Evolutionary conservation across 164 flowering plant species (phyloP), one percentile per base, ranked within the genome.

Genomic region (Vitis riparia): DNA sequence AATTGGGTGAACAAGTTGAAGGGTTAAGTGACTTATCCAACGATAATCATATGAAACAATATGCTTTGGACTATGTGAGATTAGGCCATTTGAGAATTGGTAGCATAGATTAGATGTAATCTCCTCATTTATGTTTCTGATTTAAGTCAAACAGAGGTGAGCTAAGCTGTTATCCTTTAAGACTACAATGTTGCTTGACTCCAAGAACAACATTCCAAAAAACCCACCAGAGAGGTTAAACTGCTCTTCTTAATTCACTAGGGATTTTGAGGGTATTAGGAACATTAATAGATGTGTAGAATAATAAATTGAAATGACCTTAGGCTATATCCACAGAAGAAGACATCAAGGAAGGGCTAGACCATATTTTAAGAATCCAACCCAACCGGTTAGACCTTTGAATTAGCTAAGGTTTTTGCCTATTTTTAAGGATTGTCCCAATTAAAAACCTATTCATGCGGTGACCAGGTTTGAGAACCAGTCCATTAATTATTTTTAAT

Each of bases 181-280:
- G 63, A 66, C 17, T 37, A 37, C 51, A 9, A 63, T 30, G 49
- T 12, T 51, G 59, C 58, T 71, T 37, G 16, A 70, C 29, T 72
- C 70, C 69, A 65, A 72, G 32, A 52, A 47, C 65, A 59, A 53
- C 50, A 52, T 53, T 66, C 75, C 69, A 60, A 61, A 66, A 10
- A 59, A 50, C 60, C 58, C 65, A 49, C 57, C 57, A 50, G 15
- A 62, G 59, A 71, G 37, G 65, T 60, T 60, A 55, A 66, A 72
- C 70, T 72, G 70, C 75, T 67, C 66, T 19, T 65, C 57, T 37
- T 37, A 37, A 37, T 37, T 37, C 44, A 37, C 7, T 37, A 37
- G 44, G 44, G 44, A 37, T 3, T 37, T 37, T 37, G 44, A 37
- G 44, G 44, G 44, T 5, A 32, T 32, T 32, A 32, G 44, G 44